These are phyloP conservation scores for Neospermospora avenae DNA, from an alignment of 2,329 filamentous ascomycete species.

Conservation along the genomic window DNA sequence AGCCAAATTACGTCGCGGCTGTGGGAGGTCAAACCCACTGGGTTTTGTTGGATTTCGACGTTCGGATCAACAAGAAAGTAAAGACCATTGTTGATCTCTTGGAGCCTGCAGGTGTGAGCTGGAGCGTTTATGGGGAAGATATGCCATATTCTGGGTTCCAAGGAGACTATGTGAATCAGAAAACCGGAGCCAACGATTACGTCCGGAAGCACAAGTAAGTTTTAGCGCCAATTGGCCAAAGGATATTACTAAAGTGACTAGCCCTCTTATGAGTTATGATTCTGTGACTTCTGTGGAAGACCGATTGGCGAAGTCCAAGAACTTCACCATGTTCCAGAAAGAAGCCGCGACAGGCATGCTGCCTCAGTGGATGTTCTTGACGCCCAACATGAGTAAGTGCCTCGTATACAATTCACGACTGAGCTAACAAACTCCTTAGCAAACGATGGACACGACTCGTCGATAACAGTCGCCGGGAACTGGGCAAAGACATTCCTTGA, in stretches of 20 bases:
- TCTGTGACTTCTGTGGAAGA: conserved; percentile 55
- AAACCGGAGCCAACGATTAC: conserved; percentile 67
- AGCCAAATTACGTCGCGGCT: conserved; percentile 72
- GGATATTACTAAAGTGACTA: not conserved
- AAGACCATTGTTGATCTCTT: conserved; percentile 50
- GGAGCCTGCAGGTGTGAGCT: conserved; percentile 45
- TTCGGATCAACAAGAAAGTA: conserved; percentile 55
- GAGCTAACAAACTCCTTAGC: conserved; percentile 40
- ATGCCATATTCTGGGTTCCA: conserved; percentile 72
- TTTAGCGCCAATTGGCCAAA: not conserved
- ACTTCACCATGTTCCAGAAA: conserved; percentile 63
- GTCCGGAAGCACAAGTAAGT: conserved; percentile 73
- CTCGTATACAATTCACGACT: not conserved
- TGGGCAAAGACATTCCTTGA: conserved; percentile 69
- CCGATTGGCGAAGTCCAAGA: conserved; percentile 69
- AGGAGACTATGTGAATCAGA: conserved; percentile 60
- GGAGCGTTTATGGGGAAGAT: conserved; percentile 73
- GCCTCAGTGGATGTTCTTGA: conserved; percentile 71
- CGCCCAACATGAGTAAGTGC: conserved; percentile 60
- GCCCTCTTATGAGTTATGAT: conserved; percentile 59
- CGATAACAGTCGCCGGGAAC: conserved; percentile 61
- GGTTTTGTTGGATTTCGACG: conserved; percentile 63
- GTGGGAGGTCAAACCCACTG: conserved; percentile 68
- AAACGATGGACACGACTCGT: conserved; percentile 70
- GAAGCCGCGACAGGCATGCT: conserved; percentile 62